Conservation (phyloP, 192 early-diverging fungal species). For the Podochytrium sp. region DNA sequence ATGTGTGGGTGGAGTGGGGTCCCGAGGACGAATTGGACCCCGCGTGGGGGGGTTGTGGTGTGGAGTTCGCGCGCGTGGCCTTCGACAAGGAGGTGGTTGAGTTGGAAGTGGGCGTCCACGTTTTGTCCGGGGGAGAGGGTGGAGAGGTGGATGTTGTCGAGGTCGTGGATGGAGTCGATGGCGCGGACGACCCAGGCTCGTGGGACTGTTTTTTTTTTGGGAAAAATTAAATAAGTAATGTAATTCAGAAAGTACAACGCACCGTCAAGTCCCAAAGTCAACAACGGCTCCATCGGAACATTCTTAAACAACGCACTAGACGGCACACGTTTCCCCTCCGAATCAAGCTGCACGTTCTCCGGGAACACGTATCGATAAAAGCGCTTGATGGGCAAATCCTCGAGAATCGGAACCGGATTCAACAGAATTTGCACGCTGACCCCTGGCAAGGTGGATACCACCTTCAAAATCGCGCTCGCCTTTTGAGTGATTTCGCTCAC, state of each 20-base stretch:
- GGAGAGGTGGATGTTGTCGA: conserved; percentile 86
- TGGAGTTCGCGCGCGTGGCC: conserved; percentile 80
- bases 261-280: conserved; percentile 87
- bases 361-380: conserved; percentile 90
- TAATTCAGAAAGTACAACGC: background rate
- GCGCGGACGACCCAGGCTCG: conserved; percentile 90
- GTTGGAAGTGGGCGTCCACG: conserved; percentile 76
- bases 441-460: conserved; percentile 62
- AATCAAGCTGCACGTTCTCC: conserved; percentile 67
- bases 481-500: conserved; percentile 79
- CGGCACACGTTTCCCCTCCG: conserved; percentile 19
- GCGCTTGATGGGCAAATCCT: conserved; percentile 77
- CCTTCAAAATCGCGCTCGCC: conserved; percentile 72
- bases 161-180: conserved; percentile 77
- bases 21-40: conserved; percentile 87
- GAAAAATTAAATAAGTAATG: background rate
- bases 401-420: conserved; percentile 57
- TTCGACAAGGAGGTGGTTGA: conserved; percentile 88
- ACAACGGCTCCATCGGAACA: conserved; percentile 77
- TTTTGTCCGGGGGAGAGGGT: conserved; percentile 36
- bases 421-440: conserved; percentile 73
- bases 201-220: conserved; percentile 64
- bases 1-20: conserved; percentile 60
- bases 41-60: conserved; percentile 79
- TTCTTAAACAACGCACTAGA: conserved; percentile 72